These are phyloP conservation scores for Rhipidocladum racemiflorum DNA, from an alignment of 176 grass and related monocot genomes.

Conservation along the genomic window DNA sequence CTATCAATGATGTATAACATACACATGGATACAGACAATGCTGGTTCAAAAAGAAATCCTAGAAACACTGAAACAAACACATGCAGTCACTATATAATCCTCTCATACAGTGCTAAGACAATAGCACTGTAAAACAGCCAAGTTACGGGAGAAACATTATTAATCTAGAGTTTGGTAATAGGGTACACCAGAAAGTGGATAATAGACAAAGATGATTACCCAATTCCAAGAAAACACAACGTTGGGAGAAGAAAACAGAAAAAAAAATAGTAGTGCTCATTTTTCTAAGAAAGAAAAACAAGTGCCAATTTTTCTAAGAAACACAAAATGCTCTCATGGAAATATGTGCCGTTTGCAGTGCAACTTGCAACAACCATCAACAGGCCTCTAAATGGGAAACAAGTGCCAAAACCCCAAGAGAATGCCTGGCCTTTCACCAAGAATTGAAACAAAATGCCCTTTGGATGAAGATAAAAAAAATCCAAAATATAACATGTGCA, in stretches of 20 bases:
- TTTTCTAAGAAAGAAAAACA: background rate
- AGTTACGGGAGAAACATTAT: slow-evolving; percentile 24
- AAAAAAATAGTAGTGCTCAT: background rate
- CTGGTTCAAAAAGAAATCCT: background rate
- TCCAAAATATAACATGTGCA: background rate
- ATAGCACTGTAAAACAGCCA: slow-evolving; percentile 13
- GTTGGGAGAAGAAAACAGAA: background rate
- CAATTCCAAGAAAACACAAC: slow-evolving; percentile 11
- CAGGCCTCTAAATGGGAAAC: background rate
- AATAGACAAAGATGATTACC: background rate
- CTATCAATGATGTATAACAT: slow-evolving; percentile 8
- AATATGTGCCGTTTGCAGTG: background rate
- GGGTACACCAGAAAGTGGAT: slow-evolving; percentile 11
- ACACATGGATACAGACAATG: background rate
- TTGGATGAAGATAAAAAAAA: background rate
- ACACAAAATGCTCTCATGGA: slow-evolving; percentile 5
- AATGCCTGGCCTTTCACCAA: background rate
- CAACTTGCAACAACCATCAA: slow-evolving; percentile 2
- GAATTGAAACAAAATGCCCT: background rate
- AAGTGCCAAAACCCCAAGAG: background rate
- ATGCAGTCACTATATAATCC: background rate
- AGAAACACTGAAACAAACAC: too few relatives aligned
- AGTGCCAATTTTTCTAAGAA: background rate
- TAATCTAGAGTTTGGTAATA: background rate
- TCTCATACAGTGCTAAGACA: slow-evolving; percentile 3